These are phyloP conservation scores for Sporothrix globosa DNA, from an alignment of 2,329 filamentous ascomycete species.

Conservation along the genomic window DNA sequence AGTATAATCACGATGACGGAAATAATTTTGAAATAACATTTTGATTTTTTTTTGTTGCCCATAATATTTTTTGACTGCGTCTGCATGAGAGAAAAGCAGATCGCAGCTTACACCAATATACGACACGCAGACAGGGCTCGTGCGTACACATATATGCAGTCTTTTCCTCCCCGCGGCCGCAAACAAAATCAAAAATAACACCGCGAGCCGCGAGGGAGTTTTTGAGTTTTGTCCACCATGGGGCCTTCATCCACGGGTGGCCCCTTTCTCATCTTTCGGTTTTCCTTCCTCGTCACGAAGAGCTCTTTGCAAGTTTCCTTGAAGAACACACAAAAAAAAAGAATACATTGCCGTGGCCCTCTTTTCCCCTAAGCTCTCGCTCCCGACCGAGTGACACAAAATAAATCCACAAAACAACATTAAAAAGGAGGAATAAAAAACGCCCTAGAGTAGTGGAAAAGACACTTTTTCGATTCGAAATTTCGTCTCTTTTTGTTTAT, in stretches of 20 bases:
- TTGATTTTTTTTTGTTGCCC: conserved; percentile 27
- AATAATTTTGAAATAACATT: conserved; percentile 8
- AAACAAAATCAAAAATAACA: conserved; percentile 23
- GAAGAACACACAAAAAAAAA: conserved; percentile 28
- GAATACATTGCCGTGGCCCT: conserved; percentile 26
- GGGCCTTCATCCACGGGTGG: conserved; percentile 39
- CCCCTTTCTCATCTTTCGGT: conserved; percentile 37
- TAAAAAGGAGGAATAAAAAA: conserved; percentile 28
- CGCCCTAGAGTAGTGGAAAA: conserved; percentile 7
- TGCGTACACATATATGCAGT: not conserved
- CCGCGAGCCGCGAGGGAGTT: conserved; percentile 13
- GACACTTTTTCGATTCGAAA: conserved; percentile 19
- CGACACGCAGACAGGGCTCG: not conserved
- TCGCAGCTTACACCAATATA: conserved; percentile 21
- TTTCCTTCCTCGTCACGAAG: conserved; percentile 53
- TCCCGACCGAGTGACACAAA: conserved; percentile 20
- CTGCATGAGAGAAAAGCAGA: conserved; percentile 13
- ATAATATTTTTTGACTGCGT: conserved; percentile 22
- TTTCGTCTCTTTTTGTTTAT: conserved; percentile 2
- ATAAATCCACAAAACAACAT: conserved; percentile 23
- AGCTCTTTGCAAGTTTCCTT: conserved; percentile 55
- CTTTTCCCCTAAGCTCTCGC: not conserved
- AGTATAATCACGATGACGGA: not conserved
- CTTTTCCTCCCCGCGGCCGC: conserved; percentile 21
- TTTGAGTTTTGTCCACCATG: conserved; percentile 20